phyloP scores from a whole-genome alignment of 257 asterid genomes.

The Gynochthodes officinalis region DNA sequence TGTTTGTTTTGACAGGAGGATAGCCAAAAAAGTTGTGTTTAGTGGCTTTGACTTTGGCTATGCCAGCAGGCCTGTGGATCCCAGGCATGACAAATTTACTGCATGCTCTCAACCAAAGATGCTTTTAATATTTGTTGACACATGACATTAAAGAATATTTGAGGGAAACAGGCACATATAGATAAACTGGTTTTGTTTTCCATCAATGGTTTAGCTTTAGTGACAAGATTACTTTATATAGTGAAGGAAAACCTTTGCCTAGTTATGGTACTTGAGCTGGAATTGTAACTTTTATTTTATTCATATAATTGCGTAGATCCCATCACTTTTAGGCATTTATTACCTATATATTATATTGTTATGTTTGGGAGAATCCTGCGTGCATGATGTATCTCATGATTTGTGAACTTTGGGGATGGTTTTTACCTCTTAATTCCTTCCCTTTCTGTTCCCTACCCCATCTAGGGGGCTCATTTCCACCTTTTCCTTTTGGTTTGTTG shows the following conservation, averaged over 20 bases:
- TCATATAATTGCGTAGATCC: background rate
- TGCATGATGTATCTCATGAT: background rate
- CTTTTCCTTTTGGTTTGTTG: conserved; percentile 19
- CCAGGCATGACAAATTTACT: no score
- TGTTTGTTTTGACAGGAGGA: no score
- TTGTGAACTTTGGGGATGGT: no score
- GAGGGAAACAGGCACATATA: background rate
- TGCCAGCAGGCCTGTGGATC: background rate
- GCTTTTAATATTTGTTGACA: background rate
- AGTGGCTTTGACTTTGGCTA: background rate
- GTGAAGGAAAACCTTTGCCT: background rate
- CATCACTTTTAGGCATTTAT: background rate
- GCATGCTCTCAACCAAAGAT: background rate
- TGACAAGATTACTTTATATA: background rate
- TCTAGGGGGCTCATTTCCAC: conserved; percentile 8
- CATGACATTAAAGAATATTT: background rate
- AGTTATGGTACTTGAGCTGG: background rate
- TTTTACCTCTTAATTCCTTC: background rate
- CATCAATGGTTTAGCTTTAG: background rate
- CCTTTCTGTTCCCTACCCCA: background rate
- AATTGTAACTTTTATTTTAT: background rate
- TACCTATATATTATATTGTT: background rate
- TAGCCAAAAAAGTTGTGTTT: background rate
- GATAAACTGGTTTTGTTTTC: background rate
- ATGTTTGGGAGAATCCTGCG: background rate